Evolutionary conservation across 495 filamentous ascomycete genomes (phyloP).

Genomic region (Penicillium fimorum): DNA sequence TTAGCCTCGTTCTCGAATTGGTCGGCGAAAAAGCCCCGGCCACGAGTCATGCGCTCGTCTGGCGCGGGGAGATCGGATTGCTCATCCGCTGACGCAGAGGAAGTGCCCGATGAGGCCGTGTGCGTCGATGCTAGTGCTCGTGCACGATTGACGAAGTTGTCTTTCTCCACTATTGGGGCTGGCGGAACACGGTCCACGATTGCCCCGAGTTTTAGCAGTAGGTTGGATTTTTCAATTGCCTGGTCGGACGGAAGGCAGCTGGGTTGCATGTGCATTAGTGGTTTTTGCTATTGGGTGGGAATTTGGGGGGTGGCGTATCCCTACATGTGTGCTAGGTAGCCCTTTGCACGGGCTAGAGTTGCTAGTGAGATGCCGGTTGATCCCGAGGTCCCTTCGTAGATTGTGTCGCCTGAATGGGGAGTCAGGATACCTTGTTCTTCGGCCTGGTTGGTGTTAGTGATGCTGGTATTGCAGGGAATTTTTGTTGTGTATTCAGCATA

Average conservation of each 20-base stretch:
- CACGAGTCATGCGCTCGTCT: constrained; percentile 21
- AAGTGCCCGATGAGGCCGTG: constrained; percentile 47
- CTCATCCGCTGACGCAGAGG: constrained; percentile 7
- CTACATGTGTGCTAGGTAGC: constrained; percentile 88
- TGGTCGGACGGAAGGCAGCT: constrained; percentile 96
- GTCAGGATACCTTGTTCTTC: constrained; percentile 74
- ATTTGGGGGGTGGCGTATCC: constrained; percentile 50
- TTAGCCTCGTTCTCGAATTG: constrained; percentile 93
- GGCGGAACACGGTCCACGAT: constrained; percentile 84
- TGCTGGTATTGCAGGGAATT: not conserved
- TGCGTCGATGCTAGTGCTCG: constrained; percentile 73
- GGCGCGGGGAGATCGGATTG: constrained; percentile 15
- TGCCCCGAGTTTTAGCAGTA: constrained; percentile 87
- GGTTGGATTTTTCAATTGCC: constrained; percentile 79
- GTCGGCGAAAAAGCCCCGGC: constrained; percentile 85
- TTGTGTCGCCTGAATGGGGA: constrained; percentile 81
- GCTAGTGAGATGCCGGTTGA: constrained; percentile 93
- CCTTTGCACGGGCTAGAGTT: constrained; percentile 78
- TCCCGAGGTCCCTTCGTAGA: constrained; percentile 97
- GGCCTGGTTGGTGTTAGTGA: constrained; percentile 46
- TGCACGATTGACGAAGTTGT: constrained; percentile 94
- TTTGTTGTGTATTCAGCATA: constrained; percentile 28
- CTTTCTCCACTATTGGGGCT: constrained; percentile 84
- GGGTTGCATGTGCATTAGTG: constrained; percentile 11
- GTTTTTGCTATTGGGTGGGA: constrained; percentile 9